These are phyloP conservation scores for Cyclotella sp. DNA, from an alignment of 108 stramenopile genomes.

Conservation along the genomic window DNA sequence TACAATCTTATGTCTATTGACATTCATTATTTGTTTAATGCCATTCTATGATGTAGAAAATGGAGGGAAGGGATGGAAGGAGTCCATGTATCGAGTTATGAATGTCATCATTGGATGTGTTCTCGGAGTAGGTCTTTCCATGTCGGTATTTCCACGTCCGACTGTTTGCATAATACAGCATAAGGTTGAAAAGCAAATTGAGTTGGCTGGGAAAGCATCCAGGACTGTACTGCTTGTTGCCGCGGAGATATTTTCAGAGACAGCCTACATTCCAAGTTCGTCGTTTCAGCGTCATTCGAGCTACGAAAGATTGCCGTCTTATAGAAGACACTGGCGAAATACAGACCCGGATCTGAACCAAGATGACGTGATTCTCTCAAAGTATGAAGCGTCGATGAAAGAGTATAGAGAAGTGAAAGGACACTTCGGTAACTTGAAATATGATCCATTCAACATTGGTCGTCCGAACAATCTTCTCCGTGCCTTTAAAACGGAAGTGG, in stretches of 20 bases:
- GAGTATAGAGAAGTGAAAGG: neutral
- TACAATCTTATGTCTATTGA: neutral
- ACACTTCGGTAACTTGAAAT: neutral
- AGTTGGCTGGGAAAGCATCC: neutral
- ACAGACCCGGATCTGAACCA: neutral
- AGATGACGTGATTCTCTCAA: neutral
- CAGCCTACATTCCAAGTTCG: neutral
- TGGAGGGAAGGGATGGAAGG: neutral
- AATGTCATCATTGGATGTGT: slow-evolving; percentile 1
- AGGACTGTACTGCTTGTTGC: neutral
- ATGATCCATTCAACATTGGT: slow-evolving; percentile 3
- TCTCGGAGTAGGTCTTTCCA: slow-evolving; percentile 1
- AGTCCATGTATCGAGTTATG: neutral
- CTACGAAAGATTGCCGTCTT: neutral
- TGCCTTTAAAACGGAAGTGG: neutral
- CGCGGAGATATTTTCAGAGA: neutral
- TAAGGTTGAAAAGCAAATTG: neutral
- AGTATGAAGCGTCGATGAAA: neutral
- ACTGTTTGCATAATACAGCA: neutral
- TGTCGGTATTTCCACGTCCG: neutral
- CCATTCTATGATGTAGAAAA: neutral
- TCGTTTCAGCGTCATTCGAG: slow-evolving; percentile 1
- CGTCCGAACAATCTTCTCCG: neutral
- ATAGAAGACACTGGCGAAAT: neutral
- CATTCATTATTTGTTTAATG: neutral